Percentiles rank a stretch among this genome's conserved stretches.
phyloP scores from a whole-genome alignment of 2,329 filamentous ascomycete genomes.

The Trichophyton benhamiae region DNA sequence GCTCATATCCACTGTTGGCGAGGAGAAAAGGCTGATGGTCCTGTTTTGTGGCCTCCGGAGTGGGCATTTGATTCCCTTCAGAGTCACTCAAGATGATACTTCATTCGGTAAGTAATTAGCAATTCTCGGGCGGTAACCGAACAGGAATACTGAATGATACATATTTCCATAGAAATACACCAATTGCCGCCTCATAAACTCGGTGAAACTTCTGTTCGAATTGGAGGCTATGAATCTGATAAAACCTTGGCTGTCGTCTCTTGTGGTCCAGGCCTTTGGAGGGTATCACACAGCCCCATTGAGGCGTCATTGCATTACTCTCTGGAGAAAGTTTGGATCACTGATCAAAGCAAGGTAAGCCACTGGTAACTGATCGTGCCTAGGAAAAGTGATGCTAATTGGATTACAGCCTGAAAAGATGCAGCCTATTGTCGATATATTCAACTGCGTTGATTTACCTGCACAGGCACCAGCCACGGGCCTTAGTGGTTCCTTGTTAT shows the following conservation, averaged over 20 bases:
- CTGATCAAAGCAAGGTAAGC: constrained; percentile 32
- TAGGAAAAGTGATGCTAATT: neutral
- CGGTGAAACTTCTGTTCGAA: constrained; percentile 27
- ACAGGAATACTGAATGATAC: neutral
- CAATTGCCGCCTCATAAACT: constrained; percentile 22
- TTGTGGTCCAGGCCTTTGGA: constrained; percentile 30
- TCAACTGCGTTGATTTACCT: constrained; percentile 24
- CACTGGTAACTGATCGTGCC: too few species aligned
- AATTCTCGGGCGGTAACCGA: neutral
- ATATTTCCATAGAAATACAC: constrained; percentile 19
- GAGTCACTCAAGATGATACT: neutral
- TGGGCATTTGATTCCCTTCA: constrained; percentile 28
- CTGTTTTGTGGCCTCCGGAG: constrained; percentile 37
- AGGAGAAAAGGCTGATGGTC: constrained; percentile 14
- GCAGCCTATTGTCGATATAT: constrained; percentile 25
- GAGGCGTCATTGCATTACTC: constrained; percentile 18
- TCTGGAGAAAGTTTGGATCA: constrained; percentile 30
- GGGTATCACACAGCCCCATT: constrained; percentile 20
- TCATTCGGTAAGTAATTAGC: neutral
- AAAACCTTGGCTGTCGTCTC: constrained; percentile 23
- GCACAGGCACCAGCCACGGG: constrained; percentile 14
- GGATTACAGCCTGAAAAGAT: constrained; percentile 27
- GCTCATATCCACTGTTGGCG: constrained; percentile 16
- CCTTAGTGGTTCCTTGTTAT: constrained; percentile 36
- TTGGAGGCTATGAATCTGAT: constrained; percentile 20